These are phyloP conservation scores for Boletellus ananiceps DNA, from an alignment of 768 basidiomycete genomes.

Conservation along the genomic window DNA sequence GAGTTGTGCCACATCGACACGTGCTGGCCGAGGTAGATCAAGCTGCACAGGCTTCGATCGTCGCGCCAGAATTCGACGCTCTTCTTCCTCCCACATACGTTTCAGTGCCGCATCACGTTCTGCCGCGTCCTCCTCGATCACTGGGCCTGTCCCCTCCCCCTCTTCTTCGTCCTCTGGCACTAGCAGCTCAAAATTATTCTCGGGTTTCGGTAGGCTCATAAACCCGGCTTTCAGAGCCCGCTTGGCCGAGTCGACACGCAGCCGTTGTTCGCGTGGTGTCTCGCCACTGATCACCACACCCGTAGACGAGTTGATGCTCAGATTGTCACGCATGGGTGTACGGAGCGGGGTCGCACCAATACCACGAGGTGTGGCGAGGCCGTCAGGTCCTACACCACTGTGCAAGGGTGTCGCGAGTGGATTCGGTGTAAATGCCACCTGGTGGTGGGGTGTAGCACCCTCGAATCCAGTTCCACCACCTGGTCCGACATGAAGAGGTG, in stretches of 20 bases:
- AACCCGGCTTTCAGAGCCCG: slow-evolving; percentile 79
- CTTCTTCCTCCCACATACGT: slow-evolving; percentile 68
- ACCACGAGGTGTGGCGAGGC: slow-evolving; percentile 53
- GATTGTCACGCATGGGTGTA: slow-evolving; percentile 90
- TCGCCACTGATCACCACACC: slow-evolving; percentile 51
- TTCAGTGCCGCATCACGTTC: slow-evolving; percentile 79
- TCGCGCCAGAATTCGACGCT: slow-evolving; percentile 72
- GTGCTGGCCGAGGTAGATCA: slow-evolving; percentile 79
- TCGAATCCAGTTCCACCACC: slow-evolving; percentile 91
- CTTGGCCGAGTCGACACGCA: slow-evolving; percentile 60
- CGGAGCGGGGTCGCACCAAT: slow-evolving; percentile 76
- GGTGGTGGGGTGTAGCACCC: slow-evolving; percentile 89
- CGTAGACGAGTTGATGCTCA: slow-evolving; percentile 79
- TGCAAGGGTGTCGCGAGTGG: slow-evolving; percentile 85
- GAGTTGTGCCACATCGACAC: slow-evolving; percentile 67
- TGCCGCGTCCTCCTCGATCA: slow-evolving; percentile 79
- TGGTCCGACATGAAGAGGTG: slow-evolving; percentile 72
- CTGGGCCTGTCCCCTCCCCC: slow-evolving; percentile 22
- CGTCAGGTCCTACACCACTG: slow-evolving; percentile 38
- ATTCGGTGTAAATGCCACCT: slow-evolving; percentile 91
- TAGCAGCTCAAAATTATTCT: slow-evolving; percentile 95
- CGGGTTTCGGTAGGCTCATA: slow-evolving; percentile 79
- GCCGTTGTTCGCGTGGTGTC: slow-evolving; percentile 75
- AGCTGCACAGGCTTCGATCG: slow-evolving; percentile 78
- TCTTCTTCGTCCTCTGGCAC: slow-evolving; percentile 84